Evolutionary conservation across 148 eudicot genomes (phyloP).

Genomic region (Vaccinium corymbosum): DNA sequence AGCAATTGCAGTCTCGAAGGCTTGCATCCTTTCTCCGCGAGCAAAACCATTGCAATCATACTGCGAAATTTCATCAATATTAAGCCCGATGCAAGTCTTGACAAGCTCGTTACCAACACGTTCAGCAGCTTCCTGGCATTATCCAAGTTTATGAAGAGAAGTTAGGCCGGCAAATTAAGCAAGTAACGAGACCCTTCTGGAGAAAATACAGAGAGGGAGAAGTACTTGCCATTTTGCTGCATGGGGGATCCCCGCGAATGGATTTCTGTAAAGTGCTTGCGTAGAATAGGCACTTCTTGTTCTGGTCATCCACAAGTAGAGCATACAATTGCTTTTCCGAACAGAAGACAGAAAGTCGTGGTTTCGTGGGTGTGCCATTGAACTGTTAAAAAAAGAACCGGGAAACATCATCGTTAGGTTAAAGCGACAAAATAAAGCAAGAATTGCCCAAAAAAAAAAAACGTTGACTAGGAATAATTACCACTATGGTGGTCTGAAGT

Average conservation of each 20-base stretch:
- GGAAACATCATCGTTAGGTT: neutral
- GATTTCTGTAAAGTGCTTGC: slow-evolving; percentile 82
- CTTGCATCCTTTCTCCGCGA: slow-evolving; percentile 58
- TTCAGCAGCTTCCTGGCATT: slow-evolving; percentile 72
- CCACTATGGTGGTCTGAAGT: too few species aligned
- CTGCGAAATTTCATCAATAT: slow-evolving; percentile 65
- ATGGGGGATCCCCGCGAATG: slow-evolving; percentile 45
- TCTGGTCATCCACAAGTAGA: slow-evolving; percentile 83
- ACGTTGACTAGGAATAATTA: too few species aligned
- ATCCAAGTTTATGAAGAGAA: neutral
- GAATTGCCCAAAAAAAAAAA: too few species aligned
- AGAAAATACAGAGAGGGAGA: neutral
- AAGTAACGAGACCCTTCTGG: neutral
- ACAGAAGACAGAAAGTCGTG: slow-evolving; percentile 92
- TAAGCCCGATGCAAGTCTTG: slow-evolving; percentile 62
- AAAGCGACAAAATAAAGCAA: neutral
- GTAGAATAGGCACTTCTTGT: slow-evolving; percentile 73
- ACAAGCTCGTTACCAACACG: slow-evolving; percentile 85
- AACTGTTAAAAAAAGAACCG: slow-evolving; percentile 37
- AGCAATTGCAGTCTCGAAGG: slow-evolving; percentile 73
- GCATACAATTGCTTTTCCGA: slow-evolving; percentile 81
- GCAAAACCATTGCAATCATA: slow-evolving; percentile 77
- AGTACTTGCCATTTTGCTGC: slow-evolving; percentile 55
- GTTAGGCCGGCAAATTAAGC: neutral
- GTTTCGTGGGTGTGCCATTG: slow-evolving; percentile 66